Conservation (phyloP, 768 basidiomycete species). For the Suillus placidus region DNA sequence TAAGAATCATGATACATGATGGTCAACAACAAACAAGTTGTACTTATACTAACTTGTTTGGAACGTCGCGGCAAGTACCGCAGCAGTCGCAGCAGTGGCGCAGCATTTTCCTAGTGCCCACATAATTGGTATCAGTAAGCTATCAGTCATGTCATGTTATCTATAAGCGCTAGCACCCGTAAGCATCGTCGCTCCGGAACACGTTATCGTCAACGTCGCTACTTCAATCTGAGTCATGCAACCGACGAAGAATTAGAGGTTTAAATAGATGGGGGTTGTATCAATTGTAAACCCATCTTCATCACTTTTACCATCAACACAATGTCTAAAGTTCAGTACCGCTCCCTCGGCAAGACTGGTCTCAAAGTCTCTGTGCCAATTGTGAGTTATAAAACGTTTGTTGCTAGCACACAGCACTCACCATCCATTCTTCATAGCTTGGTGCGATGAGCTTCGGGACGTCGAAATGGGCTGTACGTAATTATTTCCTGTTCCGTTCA, state of each 20-base stretch:
- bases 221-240: constrained; percentile 12
- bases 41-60: too few relatives aligned
- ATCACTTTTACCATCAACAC: constrained; percentile 20
- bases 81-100: too few relatives aligned
- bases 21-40: too few relatives aligned
- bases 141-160: too few relatives aligned
- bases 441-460: constrained; percentile 32
- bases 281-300: constrained; percentile 18
- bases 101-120: too few relatives aligned
- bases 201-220: background rate
- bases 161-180: too few relatives aligned
- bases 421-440: constrained; percentile 22
- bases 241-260: constrained; percentile 3
- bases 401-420: background rate
- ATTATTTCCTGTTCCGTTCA: background rate
- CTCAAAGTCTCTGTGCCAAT: constrained; percentile 39
- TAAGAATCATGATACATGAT: too few relatives aligned
- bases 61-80: too few relatives aligned
- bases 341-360: constrained; percentile 34
- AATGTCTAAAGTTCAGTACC: constrained; percentile 30
- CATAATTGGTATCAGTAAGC: too few relatives aligned
- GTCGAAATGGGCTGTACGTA: constrained; percentile 28
- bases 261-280: constrained; percentile 22
- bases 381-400: constrained; percentile 16
- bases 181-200: background rate